Percentiles rank a stretch among this genome's conserved stretches.
These are phyloP conservation scores for Loxodes magnus DNA, from an alignment of 73 alveolate genomes.

Conservation along the genomic window DNA sequence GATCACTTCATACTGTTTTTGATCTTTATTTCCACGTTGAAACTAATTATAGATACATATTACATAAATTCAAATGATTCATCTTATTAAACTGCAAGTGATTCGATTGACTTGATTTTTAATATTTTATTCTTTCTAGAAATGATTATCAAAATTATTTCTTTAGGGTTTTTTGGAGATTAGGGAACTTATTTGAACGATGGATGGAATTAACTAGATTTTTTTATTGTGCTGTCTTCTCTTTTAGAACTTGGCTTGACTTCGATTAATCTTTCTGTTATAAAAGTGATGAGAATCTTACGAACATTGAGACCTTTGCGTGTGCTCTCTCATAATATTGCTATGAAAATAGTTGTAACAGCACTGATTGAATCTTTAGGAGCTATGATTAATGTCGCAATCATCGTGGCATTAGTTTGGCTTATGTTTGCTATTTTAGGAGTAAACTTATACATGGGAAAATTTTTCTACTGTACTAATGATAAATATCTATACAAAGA, in stretches of 20 bases:
- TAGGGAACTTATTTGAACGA: slow-evolving; percentile 4
- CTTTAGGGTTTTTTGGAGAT: slow-evolving; percentile 8
- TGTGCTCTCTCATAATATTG: slow-evolving; percentile 67
- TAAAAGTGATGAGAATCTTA: slow-evolving; percentile 76
- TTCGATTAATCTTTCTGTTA: slow-evolving; percentile 41
- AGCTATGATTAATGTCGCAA: slow-evolving; percentile 63
- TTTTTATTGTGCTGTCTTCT: slow-evolving; percentile 74
- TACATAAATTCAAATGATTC: background rate
- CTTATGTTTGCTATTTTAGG: slow-evolving; percentile 85
- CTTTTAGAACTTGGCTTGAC: slow-evolving; percentile 61
- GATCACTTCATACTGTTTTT: slow-evolving; percentile 31
- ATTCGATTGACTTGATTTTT: slow-evolving; percentile 52
- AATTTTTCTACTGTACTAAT: slow-evolving; percentile 42
- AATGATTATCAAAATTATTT: slow-evolving; percentile 18
- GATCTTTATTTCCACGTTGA: slow-evolving; percentile 23
- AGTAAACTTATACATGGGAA: slow-evolving; percentile 58
- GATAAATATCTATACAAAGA: slow-evolving; percentile 9
- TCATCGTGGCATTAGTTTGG: slow-evolving; percentile 77
- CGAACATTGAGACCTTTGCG: slow-evolving; percentile 88
- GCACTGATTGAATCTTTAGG: slow-evolving; percentile 76
- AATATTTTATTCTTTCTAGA: slow-evolving; percentile 19
- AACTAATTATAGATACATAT: background rate
- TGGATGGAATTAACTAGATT: slow-evolving; percentile 53
- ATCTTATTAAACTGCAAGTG: background rate
- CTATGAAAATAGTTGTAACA: slow-evolving; percentile 69